Base-by-base conservation (phyloP, 2,329 filamentous ascomycete genomes). In the Westerdykella ornata region DNA sequence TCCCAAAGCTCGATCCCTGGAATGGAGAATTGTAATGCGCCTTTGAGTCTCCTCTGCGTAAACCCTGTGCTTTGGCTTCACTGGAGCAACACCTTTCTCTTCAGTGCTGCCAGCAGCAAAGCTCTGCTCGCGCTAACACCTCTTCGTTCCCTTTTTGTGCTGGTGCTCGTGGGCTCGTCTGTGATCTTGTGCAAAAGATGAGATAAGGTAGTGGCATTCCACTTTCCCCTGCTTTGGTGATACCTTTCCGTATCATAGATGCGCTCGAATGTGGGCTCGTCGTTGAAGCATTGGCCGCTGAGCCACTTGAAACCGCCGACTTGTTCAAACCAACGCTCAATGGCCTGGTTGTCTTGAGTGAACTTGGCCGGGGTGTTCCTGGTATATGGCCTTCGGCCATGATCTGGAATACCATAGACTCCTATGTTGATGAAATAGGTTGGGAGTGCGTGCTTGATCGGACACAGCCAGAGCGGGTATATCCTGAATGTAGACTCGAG, bases 401-500 rank as follows among this genome's bases (percentile, higher is more conserved):
- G n/a, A 4, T 33, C n/a, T 7, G 30, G 30, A 7, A 13, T 9
- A 4, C 30, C 30, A 5, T 33, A 33, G n/a, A 33, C 16, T 6
- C 30, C 30, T 14, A 33, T 33, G 30, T 15, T 33, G 30, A 33
- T 17, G 30, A 14, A 33, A 17, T 33, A 17, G 7, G 30, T 33
- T 6, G 30, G 12, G 8, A 11, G 22, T 26, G 22, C 12, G 7
- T 26, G 22, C 12, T 33, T 33, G 11, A 33, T 17, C 3, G 78
- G 78, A 56, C 77, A 81, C 3, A 81, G 60, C 77, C 78, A 81
- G 0, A 80, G 59, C 0, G 78, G 78, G 41, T 74, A 81, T 29
- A 75, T 67, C 0, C 65, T 66, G 41, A 75, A 71, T 3, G 67
- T 52, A 1, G 62, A 35, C 30, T 74, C 68, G 0, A 76, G 62